A percentile compares a stretch with the other conserved stretches of the same genome.
Conservation (phyloP, 345 rosid species). For the Salix suchowensis region DNA sequence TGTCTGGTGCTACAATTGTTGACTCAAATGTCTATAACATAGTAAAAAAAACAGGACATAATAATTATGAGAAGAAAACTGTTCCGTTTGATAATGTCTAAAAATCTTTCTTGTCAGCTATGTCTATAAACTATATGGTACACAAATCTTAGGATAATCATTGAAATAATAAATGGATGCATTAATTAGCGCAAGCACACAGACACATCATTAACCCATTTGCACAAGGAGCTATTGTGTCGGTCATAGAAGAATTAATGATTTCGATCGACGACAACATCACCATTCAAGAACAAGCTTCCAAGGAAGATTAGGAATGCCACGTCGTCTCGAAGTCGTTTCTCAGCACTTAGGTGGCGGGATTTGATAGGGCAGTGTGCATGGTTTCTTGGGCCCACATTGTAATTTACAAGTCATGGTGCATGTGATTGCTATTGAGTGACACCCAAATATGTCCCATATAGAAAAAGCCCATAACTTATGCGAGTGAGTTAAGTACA, state of each 20-base stretch:
- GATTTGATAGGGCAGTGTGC: not conserved
- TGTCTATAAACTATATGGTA: not conserved
- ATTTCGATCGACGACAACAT: conserved; percentile 18
- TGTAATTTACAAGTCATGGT: not conserved
- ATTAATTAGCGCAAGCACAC: not conserved
- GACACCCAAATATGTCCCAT: not conserved
- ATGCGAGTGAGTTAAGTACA: conserved; percentile 16
- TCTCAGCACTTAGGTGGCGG: not conserved
- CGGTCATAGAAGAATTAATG: conserved; percentile 13
- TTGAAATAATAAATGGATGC: not conserved
- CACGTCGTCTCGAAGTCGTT: conserved; percentile 4
- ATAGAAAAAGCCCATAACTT: conserved; percentile 14
- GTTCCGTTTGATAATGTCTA: not conserved
- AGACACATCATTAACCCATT: too few species aligned
- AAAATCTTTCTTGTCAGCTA: not conserved
- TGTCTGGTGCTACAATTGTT: not conserved
- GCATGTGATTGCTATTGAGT: not conserved
- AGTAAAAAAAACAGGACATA: too few species aligned
- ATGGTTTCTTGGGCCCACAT: not conserved
- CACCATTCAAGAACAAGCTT: conserved; percentile 3
- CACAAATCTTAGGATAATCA: conserved; percentile 2
- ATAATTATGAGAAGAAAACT: not conserved
- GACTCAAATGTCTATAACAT: not conserved
- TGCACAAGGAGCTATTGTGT: not conserved
- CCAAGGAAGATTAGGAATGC: conserved; percentile 16